A percentile compares a stretch with the other conserved stretches of the same genome.
Conservation (phyloP, 2,329 filamentous ascomycete species). For the Fusarium longipes region DNA sequence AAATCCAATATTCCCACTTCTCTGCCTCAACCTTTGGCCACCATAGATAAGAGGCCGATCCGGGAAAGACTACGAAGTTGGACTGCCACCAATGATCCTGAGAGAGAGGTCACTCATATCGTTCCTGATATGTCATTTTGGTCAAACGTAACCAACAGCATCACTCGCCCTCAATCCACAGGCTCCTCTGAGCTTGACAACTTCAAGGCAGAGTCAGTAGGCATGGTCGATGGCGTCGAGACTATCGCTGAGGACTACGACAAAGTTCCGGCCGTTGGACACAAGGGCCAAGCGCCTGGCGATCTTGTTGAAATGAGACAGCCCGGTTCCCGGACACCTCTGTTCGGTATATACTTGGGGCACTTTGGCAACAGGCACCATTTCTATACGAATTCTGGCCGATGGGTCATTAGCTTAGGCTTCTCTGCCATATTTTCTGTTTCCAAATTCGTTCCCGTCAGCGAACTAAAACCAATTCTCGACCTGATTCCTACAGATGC, state of each 20-base stretch:
- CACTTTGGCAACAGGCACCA: constrained; percentile 63
- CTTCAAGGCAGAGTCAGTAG: constrained; percentile 39
- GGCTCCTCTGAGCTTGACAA: constrained; percentile 49
- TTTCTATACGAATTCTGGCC: constrained; percentile 65
- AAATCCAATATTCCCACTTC: constrained; percentile 33
- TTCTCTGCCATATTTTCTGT: constrained; percentile 63
- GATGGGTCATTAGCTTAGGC: constrained; percentile 58
- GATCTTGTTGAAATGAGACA: constrained; percentile 63
- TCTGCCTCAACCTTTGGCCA: constrained; percentile 1
- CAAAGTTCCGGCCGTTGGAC: constrained; percentile 43
- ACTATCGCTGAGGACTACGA: constrained; percentile 46
- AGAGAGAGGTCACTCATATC: constrained; percentile 18
- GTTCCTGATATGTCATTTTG: constrained; percentile 43
- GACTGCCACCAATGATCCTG: constrained; percentile 20
- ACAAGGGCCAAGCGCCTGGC: constrained; percentile 53
- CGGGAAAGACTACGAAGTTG: constrained; percentile 41
- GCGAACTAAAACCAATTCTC: constrained; percentile 56
- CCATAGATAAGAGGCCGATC: constrained; percentile 30
- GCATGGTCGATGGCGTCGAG: constrained; percentile 44
- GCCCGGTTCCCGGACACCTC: constrained; percentile 56
- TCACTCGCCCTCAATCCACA: constrained; percentile 51
- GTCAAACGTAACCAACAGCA: constrained; percentile 47
- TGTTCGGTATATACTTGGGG: constrained; percentile 66
- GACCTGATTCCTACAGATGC: constrained; percentile 46
- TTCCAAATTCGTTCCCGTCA: constrained; percentile 56